Conservation (phyloP, 164 flowering plant species). For the Saururus chinensis region DNA sequence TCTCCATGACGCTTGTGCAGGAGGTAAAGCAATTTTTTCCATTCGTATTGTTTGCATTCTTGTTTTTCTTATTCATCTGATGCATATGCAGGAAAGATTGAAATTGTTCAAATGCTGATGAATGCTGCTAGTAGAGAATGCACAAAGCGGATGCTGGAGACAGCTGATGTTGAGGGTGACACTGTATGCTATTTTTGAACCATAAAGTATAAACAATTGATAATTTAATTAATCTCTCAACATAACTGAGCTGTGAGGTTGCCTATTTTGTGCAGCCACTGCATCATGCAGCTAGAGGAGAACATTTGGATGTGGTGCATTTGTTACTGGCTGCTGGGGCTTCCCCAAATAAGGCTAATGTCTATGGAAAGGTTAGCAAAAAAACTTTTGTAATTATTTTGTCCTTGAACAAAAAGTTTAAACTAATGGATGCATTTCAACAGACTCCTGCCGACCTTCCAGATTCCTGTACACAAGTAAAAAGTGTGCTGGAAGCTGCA, state of each 20-base stretch:
- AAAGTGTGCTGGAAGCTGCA: constrained; percentile 39
- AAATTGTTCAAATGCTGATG: constrained; percentile 59
- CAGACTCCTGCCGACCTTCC: constrained; percentile 54
- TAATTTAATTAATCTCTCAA: too few species aligned
- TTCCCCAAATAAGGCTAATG: constrained; percentile 43
- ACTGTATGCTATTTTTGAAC: constrained; percentile 38
- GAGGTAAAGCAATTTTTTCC: constrained; percentile 32
- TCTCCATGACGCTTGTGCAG: constrained; percentile 94
- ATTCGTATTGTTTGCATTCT: background rate
- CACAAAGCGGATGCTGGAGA: constrained; percentile 51
- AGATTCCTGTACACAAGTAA: constrained; percentile 48
- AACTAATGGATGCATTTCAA: constrained; percentile 5
- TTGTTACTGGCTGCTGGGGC: constrained; percentile 58
- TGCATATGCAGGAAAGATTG: constrained; percentile 46
- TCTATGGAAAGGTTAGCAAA: constrained; percentile 58
- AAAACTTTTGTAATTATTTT: background rate
- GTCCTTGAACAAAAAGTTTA: background rate
- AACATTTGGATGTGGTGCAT: constrained; percentile 48
- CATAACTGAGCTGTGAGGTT: background rate
- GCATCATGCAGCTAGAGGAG: constrained; percentile 92
- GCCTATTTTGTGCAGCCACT: constrained; percentile 49
- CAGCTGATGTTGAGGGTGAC: constrained; percentile 81
- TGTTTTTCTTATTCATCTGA: background rate
- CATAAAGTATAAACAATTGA: background rate
- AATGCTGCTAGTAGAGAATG: constrained; percentile 28